These are phyloP conservation scores for Colletotrichum horii DNA, from an alignment of 2,329 filamentous ascomycete genomes.

Conservation along the genomic window DNA sequence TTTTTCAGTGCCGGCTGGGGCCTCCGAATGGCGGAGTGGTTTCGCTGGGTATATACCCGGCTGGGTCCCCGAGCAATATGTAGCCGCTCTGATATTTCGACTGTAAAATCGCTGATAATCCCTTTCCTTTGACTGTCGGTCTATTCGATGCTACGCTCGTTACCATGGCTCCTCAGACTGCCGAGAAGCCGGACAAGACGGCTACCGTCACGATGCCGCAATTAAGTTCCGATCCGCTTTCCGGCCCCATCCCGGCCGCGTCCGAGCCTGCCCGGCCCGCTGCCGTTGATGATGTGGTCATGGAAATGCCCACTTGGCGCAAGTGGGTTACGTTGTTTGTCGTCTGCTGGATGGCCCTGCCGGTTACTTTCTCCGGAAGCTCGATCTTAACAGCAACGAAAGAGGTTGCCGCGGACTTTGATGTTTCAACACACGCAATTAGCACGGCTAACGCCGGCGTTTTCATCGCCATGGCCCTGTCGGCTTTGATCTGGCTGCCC, in stretches of 20 bases:
- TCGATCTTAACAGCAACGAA: constrained; percentile 76
- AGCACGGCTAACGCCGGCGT: constrained; percentile 80
- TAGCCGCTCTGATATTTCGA: background rate
- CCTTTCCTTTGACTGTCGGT: background rate
- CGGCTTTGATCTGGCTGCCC: constrained; percentile 74
- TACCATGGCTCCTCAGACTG: background rate
- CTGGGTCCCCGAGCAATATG: background rate
- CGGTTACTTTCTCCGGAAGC: constrained; percentile 80
- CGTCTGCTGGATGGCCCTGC: constrained; percentile 34
- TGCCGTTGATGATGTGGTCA: constrained; percentile 25
- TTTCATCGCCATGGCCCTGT: constrained; percentile 75
- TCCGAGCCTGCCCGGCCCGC: constrained; percentile 21
- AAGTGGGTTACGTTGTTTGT: constrained; percentile 24
- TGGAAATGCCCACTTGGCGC: constrained; percentile 22
- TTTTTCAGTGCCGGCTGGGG: background rate
- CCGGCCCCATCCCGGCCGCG: background rate
- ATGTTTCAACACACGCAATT: constrained; percentile 71
- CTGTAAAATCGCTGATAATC: background rate
- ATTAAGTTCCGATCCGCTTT: background rate
- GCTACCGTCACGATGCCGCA: background rate
- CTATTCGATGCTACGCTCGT: background rate
- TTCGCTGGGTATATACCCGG: background rate
- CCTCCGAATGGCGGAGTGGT: constrained; percentile 8
- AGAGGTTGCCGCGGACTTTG: constrained; percentile 71
- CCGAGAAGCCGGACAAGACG: background rate